Conservation (phyloP, 192 early-diverging fungal species). For the Pilobolus umbonatus region DNA sequence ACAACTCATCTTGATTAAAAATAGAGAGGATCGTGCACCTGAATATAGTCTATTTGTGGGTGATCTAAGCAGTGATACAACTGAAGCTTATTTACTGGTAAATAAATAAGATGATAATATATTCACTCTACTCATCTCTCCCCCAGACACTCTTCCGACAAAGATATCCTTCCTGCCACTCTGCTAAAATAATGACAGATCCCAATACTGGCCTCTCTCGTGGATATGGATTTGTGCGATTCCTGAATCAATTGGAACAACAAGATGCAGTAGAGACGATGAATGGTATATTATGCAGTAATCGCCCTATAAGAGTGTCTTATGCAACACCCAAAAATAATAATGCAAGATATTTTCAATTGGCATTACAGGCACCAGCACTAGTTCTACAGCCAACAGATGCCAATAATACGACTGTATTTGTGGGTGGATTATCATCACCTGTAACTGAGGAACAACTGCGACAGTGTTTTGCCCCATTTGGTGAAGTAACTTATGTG, state of each 20-base stretch:
- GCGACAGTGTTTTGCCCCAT: slow-evolving; percentile 71
- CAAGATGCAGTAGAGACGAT: slow-evolving; percentile 86
- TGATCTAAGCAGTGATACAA: slow-evolving; percentile 87
- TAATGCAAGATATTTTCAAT: slow-evolving; percentile 63
- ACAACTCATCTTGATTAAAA: not conserved
- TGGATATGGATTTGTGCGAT: slow-evolving; percentile 95
- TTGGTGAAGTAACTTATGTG: slow-evolving; percentile 90
- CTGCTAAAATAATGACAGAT: slow-evolving; percentile 94
- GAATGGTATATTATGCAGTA: slow-evolving; percentile 80
- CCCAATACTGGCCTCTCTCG: slow-evolving; percentile 73
- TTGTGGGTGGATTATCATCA: slow-evolving; percentile 88
- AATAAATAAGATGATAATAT: slow-evolving; percentile 1
- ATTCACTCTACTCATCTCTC: not conserved
- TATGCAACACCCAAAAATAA: slow-evolving; percentile 86
- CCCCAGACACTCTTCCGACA: slow-evolving; percentile 51
- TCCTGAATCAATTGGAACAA: slow-evolving; percentile 82
- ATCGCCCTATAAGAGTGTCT: slow-evolving; percentile 85
- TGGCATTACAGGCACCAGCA: slow-evolving; percentile 78
- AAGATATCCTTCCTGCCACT: slow-evolving; percentile 79
- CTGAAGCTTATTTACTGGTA: slow-evolving; percentile 78
- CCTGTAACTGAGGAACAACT: slow-evolving; percentile 84
- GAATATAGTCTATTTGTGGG: slow-evolving; percentile 97
- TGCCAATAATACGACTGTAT: slow-evolving; percentile 94
- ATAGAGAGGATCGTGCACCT: slow-evolving; percentile 58
- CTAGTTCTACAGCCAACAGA: slow-evolving; percentile 59